These are phyloP conservation scores for Isochrysis galbana DNA, from an alignment of 78 protist species.

Conservation along the genomic window DNA sequence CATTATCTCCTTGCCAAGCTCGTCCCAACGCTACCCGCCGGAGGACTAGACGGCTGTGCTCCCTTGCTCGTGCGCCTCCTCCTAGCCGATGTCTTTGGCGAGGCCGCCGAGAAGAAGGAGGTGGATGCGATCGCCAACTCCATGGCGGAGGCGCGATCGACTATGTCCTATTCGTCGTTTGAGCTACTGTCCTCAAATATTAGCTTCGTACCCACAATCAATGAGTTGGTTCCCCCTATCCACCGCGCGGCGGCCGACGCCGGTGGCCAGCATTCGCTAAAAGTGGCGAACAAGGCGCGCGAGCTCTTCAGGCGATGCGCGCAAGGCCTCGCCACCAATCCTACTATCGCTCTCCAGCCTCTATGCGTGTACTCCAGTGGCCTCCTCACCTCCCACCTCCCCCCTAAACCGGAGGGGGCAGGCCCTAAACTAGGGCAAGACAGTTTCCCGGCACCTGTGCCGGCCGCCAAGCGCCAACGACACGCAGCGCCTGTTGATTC, in stretches of 20 bases:
- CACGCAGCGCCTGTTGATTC: neutral
- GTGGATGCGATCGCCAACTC: neutral
- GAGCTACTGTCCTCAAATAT: neutral
- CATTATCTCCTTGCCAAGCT: neutral
- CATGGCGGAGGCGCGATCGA: neutral
- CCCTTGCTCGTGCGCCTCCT: neutral
- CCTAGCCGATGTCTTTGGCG: constrained; percentile 17
- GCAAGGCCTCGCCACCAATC: neutral
- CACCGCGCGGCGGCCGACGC: neutral
- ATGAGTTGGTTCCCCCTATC: neutral
- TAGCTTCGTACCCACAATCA: neutral
- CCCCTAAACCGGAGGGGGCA: neutral
- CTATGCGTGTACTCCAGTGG: neutral
- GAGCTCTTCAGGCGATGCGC: neutral
- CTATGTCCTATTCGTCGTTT: neutral
- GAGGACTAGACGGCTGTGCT: neutral
- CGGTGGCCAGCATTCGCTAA: neutral
- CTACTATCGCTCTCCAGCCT: neutral
- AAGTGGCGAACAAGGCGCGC: neutral
- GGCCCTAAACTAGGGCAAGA: no score
- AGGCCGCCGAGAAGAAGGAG: constrained; percentile 35
- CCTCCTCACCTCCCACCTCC: neutral
- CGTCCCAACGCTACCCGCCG: neutral
- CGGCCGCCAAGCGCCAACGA: neutral
- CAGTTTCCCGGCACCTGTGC: neutral